phyloP scores from a whole-genome alignment of 768 basidiomycete genomes.

The Russula dissimulans region DNA sequence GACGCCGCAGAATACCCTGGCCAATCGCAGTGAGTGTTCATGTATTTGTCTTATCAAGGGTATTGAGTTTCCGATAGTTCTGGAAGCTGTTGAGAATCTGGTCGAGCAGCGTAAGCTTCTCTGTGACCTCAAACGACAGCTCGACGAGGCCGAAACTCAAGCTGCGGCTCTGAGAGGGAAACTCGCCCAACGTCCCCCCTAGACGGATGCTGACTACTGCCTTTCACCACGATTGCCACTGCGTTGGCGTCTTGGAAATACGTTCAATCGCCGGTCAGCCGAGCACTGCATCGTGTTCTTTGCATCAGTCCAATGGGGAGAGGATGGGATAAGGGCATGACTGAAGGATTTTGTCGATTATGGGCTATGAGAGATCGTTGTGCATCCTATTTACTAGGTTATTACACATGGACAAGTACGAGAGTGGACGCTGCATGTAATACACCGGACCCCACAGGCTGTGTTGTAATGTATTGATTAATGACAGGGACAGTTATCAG shows the following conservation, averaged over 20 bases:
- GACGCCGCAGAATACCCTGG: background rate
- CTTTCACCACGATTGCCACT: too few relatives aligned
- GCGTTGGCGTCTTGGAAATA: too few relatives aligned
- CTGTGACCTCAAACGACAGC: background rate
- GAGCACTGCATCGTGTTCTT: too few relatives aligned
- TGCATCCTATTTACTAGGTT: background rate
- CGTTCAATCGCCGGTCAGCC: too few relatives aligned
- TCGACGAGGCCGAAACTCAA: background rate
- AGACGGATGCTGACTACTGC: too few relatives aligned
- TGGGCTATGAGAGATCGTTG: background rate
- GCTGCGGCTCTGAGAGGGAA: background rate
- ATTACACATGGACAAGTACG: background rate
- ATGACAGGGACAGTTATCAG: background rate
- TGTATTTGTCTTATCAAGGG: background rate
- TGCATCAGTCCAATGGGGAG: background rate
- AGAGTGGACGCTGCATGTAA: background rate
- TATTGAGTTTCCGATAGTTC: background rate
- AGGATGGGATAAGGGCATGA: background rate
- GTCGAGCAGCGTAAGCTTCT: background rate
- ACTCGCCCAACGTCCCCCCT: background rate
- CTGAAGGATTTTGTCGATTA: background rate
- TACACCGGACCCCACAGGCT: background rate
- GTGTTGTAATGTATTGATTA: too few relatives aligned
- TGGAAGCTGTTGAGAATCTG: background rate
- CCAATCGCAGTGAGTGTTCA: background rate